Conservation (phyloP, 495 filamentous ascomycete species). For the Aspergillus avenaceus region DNA sequence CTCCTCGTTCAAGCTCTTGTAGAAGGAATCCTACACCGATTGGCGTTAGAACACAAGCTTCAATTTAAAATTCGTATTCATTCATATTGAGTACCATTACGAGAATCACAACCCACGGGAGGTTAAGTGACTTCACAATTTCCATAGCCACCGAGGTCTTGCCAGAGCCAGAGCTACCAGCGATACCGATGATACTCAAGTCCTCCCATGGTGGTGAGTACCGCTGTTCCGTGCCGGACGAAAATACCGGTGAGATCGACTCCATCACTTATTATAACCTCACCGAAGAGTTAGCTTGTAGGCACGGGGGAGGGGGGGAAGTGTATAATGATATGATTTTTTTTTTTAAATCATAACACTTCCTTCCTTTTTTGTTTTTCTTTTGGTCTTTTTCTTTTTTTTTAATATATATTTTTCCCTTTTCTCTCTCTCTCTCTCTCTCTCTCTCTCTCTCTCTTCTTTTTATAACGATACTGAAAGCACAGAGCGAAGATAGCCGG, state of each 20-base stretch:
- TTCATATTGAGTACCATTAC: constrained; percentile 66
- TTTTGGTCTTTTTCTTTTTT: too few species aligned
- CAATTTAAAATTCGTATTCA: neutral
- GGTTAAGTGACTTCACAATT: constrained; percentile 81
- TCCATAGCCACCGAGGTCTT: constrained; percentile 95
- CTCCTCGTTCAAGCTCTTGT: constrained; percentile 76
- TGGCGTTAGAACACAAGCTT: constrained; percentile 22
- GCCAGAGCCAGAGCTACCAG: constrained; percentile 91
- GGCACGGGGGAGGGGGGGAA: neutral
- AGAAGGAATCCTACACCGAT: constrained; percentile 79
- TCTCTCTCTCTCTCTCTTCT: too few species aligned
- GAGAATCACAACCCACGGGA: constrained; percentile 96
- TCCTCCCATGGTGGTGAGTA: constrained; percentile 95
- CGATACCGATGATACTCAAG: constrained; percentile 90
- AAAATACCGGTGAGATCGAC: constrained; percentile 41
- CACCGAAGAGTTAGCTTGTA: neutral
- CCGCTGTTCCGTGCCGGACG: constrained; percentile 49
- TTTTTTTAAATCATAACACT: neutral
- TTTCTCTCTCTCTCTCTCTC: too few species aligned
- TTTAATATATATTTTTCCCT: too few species aligned
- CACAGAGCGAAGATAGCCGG: neutral
- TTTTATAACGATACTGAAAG: neutral
- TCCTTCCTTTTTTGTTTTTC: too few species aligned
- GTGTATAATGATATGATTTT: too few species aligned
- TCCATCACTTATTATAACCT: constrained; percentile 27